Conservation (phyloP, 2,329 filamentous ascomycete genomes). For the Chalaropsis thielavioides region DNA sequence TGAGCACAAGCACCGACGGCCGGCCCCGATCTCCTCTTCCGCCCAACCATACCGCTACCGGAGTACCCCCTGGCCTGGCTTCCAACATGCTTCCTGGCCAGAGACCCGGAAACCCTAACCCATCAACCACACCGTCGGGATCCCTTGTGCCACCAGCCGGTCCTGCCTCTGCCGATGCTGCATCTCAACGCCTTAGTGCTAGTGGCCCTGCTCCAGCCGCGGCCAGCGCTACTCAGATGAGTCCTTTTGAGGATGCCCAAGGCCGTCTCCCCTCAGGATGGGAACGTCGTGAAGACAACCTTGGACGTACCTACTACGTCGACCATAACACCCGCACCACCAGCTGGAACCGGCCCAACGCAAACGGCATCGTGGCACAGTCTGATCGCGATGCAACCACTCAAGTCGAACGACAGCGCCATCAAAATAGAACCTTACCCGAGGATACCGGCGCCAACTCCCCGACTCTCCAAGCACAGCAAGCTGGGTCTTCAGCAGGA, state of each 20-base stretch:
- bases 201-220: conserved; percentile 17
- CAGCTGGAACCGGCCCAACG: conserved; percentile 84
- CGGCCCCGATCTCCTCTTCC: conserved; percentile 33
- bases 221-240: conserved; percentile 36
- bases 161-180: conserved; percentile 21
- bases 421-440: conserved; percentile 89
- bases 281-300: conserved; percentile 89
- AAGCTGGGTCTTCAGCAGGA: conserved; percentile 26
- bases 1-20: conserved; percentile 11
- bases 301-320: conserved; percentile 93
- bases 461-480: conserved; percentile 53
- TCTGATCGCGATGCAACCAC: conserved; percentile 73
- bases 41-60: conserved; percentile 24
- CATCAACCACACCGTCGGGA: conserved; percentile 22
- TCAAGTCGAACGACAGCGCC: conserved; percentile 78
- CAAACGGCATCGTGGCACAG: conserved; percentile 60
- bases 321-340: conserved; percentile 95
- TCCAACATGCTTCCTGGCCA: conserved; percentile 28
- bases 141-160: conserved; percentile 17
- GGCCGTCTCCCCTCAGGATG: conserved; percentile 83
- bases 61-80: conserved; percentile 26
- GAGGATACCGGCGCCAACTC: conserved; percentile 94
- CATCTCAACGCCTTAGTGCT: conserved; percentile 3
- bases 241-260: conserved; percentile 92
- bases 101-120: conserved; percentile 35